These are phyloP conservation scores for Trichoderma brevicompactum DNA, from an alignment of 2,329 filamentous ascomycete genomes.

Conservation along the genomic window DNA sequence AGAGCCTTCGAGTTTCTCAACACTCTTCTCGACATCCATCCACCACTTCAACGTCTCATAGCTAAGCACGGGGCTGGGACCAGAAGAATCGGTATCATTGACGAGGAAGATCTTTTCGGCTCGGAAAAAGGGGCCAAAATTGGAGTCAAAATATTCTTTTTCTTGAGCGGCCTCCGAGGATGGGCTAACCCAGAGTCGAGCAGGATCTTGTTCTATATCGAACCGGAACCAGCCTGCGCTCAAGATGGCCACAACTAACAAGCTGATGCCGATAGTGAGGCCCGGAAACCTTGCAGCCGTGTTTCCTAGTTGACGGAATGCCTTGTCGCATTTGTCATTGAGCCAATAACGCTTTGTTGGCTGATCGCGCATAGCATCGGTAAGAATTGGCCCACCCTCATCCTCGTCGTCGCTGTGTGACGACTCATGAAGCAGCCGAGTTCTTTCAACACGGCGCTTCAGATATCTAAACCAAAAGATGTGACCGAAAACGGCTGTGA, in stretches of 20 bases:
- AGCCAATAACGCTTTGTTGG: constrained; percentile 80
- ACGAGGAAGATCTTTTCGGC: constrained; percentile 92
- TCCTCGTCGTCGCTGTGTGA: constrained; percentile 90
- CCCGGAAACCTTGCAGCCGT: constrained; percentile 81
- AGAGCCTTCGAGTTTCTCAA: constrained; percentile 72
- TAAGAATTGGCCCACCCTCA: constrained; percentile 77
- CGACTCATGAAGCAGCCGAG: constrained; percentile 85
- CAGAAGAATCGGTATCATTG: constrained; percentile 72
- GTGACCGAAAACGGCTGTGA: constrained; percentile 71
- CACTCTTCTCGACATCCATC: constrained; percentile 83
- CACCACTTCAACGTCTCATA: constrained; percentile 93
- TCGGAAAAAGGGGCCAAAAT: constrained; percentile 95
- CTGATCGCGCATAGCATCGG: constrained; percentile 75
- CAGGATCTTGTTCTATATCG: constrained; percentile 86
- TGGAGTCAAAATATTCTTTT: constrained; percentile 89
- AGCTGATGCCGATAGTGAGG: constrained; percentile 76
- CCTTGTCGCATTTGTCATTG: constrained; percentile 79
- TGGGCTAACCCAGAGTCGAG: constrained; percentile 94
- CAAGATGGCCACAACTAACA: constrained; percentile 76
- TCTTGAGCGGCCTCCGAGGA: constrained; percentile 88
- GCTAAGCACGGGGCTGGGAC: constrained; percentile 76
- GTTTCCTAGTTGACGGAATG: constrained; percentile 81
- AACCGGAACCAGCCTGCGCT: constrained; percentile 90
- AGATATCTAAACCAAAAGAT: constrained; percentile 75
- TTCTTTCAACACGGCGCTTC: constrained; percentile 75